Base-by-base conservation (phyloP, 805 yeast genomes). In the Kregervanrija fluxuum region DNA sequence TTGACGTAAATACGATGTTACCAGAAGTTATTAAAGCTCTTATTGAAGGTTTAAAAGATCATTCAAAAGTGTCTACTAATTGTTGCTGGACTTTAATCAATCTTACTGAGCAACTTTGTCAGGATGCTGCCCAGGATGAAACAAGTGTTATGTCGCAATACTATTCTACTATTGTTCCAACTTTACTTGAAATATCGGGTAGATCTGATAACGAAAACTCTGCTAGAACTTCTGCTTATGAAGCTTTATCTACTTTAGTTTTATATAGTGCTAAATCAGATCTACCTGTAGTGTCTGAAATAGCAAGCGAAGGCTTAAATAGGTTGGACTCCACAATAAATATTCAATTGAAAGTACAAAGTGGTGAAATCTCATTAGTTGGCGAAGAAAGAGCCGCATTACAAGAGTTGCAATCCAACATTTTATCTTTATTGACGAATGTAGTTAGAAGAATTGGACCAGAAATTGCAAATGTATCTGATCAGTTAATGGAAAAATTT, bases 61-160 rank as follows among this genome's bases (percentile, higher is more conserved):
- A 88, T 62, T 88, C 97, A 33, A 87, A 85, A 65, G 95, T 93
- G 32, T 77, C 90, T 3, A 88, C 96, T n/a, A 93, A 93, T 70
- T 88, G 96, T 67, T 88, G 98, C 65, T 93, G 99, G 99, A 82
- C 97, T 5, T 71, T 93, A 49, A 93, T 93, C 66, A 93, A 93
- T 64, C 71, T 93, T 52, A 75, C 86, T 28, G 98, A 91, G 65
- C 96, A 89, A 66, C 67, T 90, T 47, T 70, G 80, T 52, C 69
- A 67, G 13, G 77, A 75, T 43, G 79, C 79, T 10, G 68, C 75
- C 1, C 61, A 64, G 33, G 63, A 62, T 37, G 68, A 69, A 32
- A 68, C 85, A 11, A 78, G 85, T 31, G 73, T 80, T 17, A 73
- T 93, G 68, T 84, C 95, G 28, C 82, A 73, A 49, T 91, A 79